These are phyloP conservation scores for Rhodotorula mucilaginosa DNA, from an alignment of 1,284 basidiomycete species.

Conservation along the genomic window DNA sequence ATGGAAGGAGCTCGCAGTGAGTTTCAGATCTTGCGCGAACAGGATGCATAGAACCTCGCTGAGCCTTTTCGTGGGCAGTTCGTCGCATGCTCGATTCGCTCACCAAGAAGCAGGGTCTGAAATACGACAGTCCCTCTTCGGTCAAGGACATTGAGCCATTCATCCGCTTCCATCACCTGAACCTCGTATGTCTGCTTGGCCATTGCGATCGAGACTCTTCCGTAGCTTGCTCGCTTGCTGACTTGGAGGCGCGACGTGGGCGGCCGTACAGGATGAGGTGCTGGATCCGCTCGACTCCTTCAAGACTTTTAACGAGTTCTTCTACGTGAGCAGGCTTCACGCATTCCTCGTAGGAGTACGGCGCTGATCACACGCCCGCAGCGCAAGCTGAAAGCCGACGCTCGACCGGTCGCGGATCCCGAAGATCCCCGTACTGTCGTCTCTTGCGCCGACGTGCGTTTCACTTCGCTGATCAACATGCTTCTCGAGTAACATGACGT, in stretches of 20 bases:
- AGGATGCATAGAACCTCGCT: neutral
- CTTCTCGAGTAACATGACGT: too few relatives aligned
- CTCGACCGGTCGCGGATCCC: conserved; percentile 71
- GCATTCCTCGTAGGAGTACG: fast-evolving
- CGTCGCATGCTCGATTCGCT: conserved; percentile 79
- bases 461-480: too few relatives aligned
- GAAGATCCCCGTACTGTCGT: conserved; percentile 75
- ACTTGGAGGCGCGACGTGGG: too few relatives aligned
- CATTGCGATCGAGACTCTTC: neutral
- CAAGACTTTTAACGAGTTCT: conserved; percentile 78
- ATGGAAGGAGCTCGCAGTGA: conserved; percentile 80
- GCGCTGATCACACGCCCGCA: conserved; percentile 45
- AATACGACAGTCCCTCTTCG: conserved; percentile 84
- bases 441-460: conserved; percentile 69
- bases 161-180: conserved; percentile 84
- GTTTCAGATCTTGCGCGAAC: neutral
- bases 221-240: neutral
- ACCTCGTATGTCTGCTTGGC: conserved; percentile 51
- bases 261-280: neutral
- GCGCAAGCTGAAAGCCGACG: conserved; percentile 79
- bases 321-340: conserved; percentile 52
- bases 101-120: conserved; percentile 89
- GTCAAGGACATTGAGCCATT: conserved; percentile 80
- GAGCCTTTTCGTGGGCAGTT: conserved; percentile 42
- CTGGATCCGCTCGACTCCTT: conserved; percentile 25